phyloP scores from a whole-genome alignment of 2,329 filamentous ascomycete species.

The Claviceps quebecensis region DNA sequence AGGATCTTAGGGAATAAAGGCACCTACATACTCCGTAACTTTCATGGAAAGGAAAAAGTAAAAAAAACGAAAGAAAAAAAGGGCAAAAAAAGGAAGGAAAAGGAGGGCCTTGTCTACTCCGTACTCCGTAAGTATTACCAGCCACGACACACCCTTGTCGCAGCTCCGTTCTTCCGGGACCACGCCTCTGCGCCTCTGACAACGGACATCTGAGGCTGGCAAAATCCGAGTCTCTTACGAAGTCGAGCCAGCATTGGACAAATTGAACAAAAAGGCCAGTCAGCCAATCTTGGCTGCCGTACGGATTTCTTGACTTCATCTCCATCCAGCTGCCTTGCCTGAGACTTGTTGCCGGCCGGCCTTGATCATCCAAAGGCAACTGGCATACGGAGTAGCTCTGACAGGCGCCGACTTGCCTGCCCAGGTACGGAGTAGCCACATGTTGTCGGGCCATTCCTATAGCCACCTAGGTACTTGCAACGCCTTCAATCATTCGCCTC shows the following conservation, averaged over 20 bases:
- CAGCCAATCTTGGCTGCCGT: not conserved
- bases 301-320: not conserved
- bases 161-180: constrained; percentile 4
- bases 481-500: not conserved
- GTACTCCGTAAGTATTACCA: too few species aligned
- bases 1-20: constrained; percentile 5
- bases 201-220: not conserved
- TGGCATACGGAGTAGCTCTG: not conserved
- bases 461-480: not conserved
- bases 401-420: not conserved
- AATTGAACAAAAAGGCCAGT: not conserved
- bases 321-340: not conserved
- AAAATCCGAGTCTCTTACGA: not conserved
- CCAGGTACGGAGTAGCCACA: too few species aligned
- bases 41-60: not conserved
- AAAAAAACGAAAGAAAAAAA: not conserved
- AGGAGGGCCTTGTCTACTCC: not conserved
- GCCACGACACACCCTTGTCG: constrained; percentile 5
- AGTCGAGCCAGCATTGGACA: not conserved
- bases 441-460: not conserved
- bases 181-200: constrained; percentile 2
- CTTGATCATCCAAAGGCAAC: constrained; percentile 1
- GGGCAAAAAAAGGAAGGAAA: not conserved
- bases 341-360: not conserved
- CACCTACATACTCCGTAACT: not conserved